Evolutionary conservation across 2,329 filamentous ascomycete genomes (phyloP), one percentile per base, ranked within the genome.

Genomic region (Ambrosiella xylebori): DNA sequence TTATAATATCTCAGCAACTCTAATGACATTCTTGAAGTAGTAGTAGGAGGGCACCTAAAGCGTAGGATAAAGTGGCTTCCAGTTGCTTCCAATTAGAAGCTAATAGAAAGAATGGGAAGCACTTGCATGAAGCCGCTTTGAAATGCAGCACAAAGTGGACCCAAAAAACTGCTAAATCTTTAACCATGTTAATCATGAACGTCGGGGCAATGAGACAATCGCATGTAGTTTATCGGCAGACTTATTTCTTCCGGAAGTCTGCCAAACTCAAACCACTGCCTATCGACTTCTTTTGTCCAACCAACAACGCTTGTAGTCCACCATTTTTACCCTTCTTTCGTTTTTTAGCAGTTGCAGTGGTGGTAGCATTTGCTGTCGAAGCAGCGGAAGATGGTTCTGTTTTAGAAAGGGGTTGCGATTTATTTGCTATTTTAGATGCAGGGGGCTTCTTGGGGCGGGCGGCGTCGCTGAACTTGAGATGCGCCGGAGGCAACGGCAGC

Each of bases 261-360:
- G 75, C 71, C n/a, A 82, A 71, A 61, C 74, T 79, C 37, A 81
- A 66, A 15, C 59, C 13, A 11, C 71, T 64, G 4, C 45, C 7
- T 7, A 3, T 36, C 7, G 60, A 37, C 45, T 59, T 57, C 64
- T 71, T 73, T 56, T 71, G 72, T 62, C 79, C 77, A 3, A 70
- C 74, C n/a, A 86, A 70, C 45, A 86, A 66, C 55, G 81, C 80
- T 65, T 84, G 79, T n/a, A 86, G 70, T 1, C 80, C 81, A 39
- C 79, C 77, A 67, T 84, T 86, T 61, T 81, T 73, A 61, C 71
- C 77, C 69, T 81, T 85, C 38, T 81, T 78, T 54, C 81, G 74
- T 69, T 83, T 84, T 69, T 80, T 83, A 69, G 78, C 83, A 68
- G 70, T 79, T 7, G 78, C 27, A 8, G 59, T 1, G 1, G 38